Evolutionary conservation across 208 protist genomes (phyloP), one percentile per base, ranked within the genome.

Genomic region (Kentomonas sorsogonicus): DNA sequence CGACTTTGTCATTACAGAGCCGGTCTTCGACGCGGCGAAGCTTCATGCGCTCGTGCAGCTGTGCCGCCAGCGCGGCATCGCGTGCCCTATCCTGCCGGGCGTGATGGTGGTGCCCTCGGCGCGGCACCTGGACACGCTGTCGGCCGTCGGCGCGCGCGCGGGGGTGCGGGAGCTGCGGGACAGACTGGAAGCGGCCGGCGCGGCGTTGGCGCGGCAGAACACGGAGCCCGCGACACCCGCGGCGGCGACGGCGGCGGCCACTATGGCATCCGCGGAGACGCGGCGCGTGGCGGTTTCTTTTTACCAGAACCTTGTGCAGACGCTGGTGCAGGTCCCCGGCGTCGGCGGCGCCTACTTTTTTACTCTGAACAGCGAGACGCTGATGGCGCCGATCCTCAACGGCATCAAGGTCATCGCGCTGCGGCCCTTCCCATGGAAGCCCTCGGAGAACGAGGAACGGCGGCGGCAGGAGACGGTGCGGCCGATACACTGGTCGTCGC

Each of bases 1-100:
- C 3, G 95, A 98, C 60, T 80, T 93, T 53, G 84, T 98, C 63
- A 88, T 98, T 38, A 98, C 95, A 1, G 93, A 98, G 66, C 59
- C 97, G 1, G 88, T 98, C 51, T 98, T 97, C 52, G 92, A 97
- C 39, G 75, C 65, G 2, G 38, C 46, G 0, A 57, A 73, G 16
- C n/a, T n/a, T n/a, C n/a, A n/a, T n/a, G n/a, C n/a, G n/a, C n/a
- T n/a, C n/a, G n/a, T n/a, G n/a, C n/a, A n/a, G n/a, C n/a, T n/a
- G n/a, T 94, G 90, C 60, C 52, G 72, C 23, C 59, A 54, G 0
- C 48, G 71, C 34, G 92, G 91, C 18, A 97, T 97, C 61, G 75
- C 66, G 0, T 77, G 67, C 44, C 95, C 92, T 27, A 95, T 97
- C 40, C 52, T 98, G 2, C 89, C 93, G 1, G 83, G 84, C 40